Evolutionary conservation across 768 basidiomycete genomes (phyloP).

Genomic region (Podaxis sp.): DNA sequence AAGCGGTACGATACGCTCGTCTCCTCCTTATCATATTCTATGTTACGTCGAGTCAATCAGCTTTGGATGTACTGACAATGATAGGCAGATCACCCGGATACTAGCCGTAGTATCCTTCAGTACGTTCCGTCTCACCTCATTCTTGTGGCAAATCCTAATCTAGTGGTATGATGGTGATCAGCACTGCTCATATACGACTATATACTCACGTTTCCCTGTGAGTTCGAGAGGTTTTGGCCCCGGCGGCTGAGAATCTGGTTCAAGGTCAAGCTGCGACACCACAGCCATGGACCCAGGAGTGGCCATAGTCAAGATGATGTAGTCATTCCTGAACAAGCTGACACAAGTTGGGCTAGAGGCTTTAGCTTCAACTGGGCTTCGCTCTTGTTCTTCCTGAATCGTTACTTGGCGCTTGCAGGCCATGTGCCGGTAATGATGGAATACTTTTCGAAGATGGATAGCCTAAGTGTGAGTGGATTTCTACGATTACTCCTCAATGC

Average conservation of each 20-base stretch:
- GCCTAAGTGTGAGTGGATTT: constrained; percentile 18
- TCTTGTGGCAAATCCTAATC: no score
- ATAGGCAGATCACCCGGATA: not conserved
- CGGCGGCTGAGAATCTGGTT: not conserved
- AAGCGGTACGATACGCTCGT: no score
- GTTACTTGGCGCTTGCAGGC: constrained; percentile 35
- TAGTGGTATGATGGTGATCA: not conserved
- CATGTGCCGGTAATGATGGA: constrained; percentile 33
- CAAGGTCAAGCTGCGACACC: not conserved
- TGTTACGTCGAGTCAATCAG: not conserved
- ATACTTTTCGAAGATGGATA: constrained; percentile 25
- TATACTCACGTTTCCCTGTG: not conserved
- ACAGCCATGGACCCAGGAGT: no score
- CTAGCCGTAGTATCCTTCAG: constrained; percentile 1
- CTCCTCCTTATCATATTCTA: not conserved
- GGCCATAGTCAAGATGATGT: not conserved
- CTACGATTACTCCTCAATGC: not conserved
- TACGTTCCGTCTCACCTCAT: not conserved
- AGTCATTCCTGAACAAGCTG: not conserved
- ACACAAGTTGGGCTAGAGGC: not conserved
- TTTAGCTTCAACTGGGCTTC: constrained; percentile 27
- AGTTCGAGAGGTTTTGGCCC: constrained; percentile 7
- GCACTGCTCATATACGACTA: constrained; percentile 7
- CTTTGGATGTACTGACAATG: not conserved
- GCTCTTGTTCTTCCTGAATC: constrained; percentile 37